Evolutionary conservation across 164 flowering plant genomes (phyloP).

Genomic region (Litsea cubeba): DNA sequence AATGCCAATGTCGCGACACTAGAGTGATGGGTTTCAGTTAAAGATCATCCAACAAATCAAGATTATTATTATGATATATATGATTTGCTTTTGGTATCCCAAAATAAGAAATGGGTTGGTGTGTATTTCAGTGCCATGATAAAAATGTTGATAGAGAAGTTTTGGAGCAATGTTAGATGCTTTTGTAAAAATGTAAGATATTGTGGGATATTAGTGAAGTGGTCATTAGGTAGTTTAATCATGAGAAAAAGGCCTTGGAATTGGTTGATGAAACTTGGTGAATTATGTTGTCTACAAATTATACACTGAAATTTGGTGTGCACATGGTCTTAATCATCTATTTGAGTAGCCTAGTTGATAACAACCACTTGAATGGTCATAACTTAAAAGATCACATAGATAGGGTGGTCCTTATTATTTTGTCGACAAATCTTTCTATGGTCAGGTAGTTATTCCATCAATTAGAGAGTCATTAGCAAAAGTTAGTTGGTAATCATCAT

Average conservation of each 20-base stretch:
- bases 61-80: background rate
- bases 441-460: no score
- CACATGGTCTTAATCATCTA: background rate
- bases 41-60: background rate
- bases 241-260: background rate
- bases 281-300: background rate
- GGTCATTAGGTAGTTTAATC: background rate
- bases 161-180: background rate
- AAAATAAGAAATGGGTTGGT: background rate
- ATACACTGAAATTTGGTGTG: background rate
- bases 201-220: background rate
- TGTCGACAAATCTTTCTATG: no score
- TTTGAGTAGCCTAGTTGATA: background rate
- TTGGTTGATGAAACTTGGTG: background rate
- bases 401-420: no score
- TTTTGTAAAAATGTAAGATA: background rate
- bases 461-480: no score
- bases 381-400: no score
- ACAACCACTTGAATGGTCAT: background rate
- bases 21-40: background rate
- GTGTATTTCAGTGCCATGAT: background rate
- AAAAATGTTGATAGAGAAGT: background rate
- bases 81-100: background rate
- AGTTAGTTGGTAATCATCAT: no score
- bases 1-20: background rate